Evolutionary conservation across 805 yeast genomes (phyloP), one percentile per base, ranked within the genome.

Genomic region (Brettanomyces sp.): DNA sequence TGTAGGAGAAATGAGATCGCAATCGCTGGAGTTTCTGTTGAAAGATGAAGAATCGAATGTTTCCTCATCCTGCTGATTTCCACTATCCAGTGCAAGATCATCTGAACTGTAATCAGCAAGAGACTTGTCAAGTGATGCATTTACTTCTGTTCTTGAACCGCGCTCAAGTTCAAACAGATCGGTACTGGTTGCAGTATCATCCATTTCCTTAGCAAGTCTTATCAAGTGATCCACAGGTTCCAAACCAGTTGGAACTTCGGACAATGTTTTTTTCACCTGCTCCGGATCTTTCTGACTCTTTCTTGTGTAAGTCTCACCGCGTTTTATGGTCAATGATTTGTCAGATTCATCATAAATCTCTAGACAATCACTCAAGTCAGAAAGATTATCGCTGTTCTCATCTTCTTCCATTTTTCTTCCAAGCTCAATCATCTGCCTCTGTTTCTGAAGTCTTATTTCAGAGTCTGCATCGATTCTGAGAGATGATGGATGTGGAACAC

Each of bases 371-470:
- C 39, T 25, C 12, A 35, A 13, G 22, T 45, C 25, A 12, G 38
- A 30, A 42, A 39, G 33, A 41, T 50, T 38, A 47, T 42, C 33
- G 48, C 56, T 56, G 36, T 49, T 52, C 35, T 56, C 57, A 32
- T 49, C 32, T 36, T 45, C 42, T 22, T 45, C 38, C 12, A 18
- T 36, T 14, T 28, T 36, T 13, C 41, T 47, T 22, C 56, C 64
- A 34, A 60, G 42, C 41, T 60, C 60, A 12, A 60, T 49, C 30
- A 60, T 49, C 40, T 64, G 47, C 43, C 56, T 55, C 40, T 60
- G 65, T 41, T 64, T 56, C 46, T 59, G 64, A 14, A 60, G 50
- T 42, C 58, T 60, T 62, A 60, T 57, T 41, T 59, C 61, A 32
- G 56, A 49, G 45, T 56, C 51, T 3, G 57, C 33, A 42, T 59